Evolutionary conservation across 768 basidiomycete species (phyloP).

Genomic region (Amyloporia xantha): DNA sequence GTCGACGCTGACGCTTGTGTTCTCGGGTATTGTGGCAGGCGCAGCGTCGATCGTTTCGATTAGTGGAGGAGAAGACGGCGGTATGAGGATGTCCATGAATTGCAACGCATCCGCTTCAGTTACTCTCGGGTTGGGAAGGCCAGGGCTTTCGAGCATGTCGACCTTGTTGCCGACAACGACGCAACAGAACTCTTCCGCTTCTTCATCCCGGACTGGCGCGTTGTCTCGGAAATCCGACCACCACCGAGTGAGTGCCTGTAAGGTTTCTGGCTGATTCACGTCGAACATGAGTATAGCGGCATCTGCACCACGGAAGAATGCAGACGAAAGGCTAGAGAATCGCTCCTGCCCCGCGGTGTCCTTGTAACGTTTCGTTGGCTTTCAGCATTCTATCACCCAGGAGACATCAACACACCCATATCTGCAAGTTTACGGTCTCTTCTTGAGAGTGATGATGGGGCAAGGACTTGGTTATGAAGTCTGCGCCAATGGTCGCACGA

Average conservation of each 20-base stretch:
- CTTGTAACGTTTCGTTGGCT: conserved; percentile 34
- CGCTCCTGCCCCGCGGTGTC: conserved; percentile 88
- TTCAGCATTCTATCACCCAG: conserved; percentile 8
- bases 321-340: conserved; percentile 73
- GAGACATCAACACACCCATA: conserved; percentile 45
- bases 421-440: conserved; percentile 62
- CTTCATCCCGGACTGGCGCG: conserved; percentile 62
- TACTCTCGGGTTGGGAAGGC: conserved; percentile 23
- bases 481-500: conserved; percentile 83
- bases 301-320: conserved; percentile 83
- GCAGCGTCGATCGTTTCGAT: background rate
- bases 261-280: conserved; percentile 57
- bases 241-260: conserved; percentile 60
- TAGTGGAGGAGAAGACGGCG: conserved; percentile 23
- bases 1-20: background rate
- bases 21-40: conserved; percentile 17
- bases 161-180: conserved; percentile 72
- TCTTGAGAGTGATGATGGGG: conserved; percentile 49
- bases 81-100: conserved; percentile 55
- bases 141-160: conserved; percentile 36
- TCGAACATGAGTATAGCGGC: conserved; percentile 80
- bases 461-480: conserved; percentile 75
- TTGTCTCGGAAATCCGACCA: conserved; percentile 68
- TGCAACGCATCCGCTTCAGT: conserved; percentile 39
- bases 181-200: conserved; percentile 57